Base-by-base conservation (phyloP, 352 stramenopile genomes). In the Phytophthora cactorum region DNA sequence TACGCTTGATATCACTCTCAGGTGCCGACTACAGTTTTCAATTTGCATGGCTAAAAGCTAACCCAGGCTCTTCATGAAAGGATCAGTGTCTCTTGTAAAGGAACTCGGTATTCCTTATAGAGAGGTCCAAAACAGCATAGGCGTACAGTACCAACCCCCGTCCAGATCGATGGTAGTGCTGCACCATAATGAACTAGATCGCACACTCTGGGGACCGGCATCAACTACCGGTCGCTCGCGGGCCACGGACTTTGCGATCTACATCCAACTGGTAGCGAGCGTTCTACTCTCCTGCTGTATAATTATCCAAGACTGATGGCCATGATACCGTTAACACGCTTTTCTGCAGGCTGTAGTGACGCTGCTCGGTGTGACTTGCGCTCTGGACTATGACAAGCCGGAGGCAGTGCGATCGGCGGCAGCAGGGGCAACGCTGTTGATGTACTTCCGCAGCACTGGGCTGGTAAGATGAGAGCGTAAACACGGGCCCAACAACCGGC, bases 391-490 rank as follows among this genome's bases (percentile, higher is more conserved):
- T 46, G 70, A 91, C 0, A 91, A 91, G 46, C 72, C 82, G 0
- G 68, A 72, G 14, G 77, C 79, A 8, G 72, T 84, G 22, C 81
- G 84, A 3, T 54, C 88, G 10, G 72, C 58, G 0, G 81, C 71
- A 34, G 60, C 70, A 9, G 59, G 47, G 0, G 78, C 27, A 1
- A 62, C 59, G 4, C 52, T 75, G 28, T 53, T 91, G 44, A 45
- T 90, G 15, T 90, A 93, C 64, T 91, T 93, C 41, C 84, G 84
- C 62, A 91, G 72, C 51, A 81, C 75, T 31, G 68, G 60, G 12
- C 55, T 93, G 67, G 84, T 91, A 59, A 38, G 32, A 9, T 44
- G 4, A 12, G 34, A 12, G 34, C 5, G n/a, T 22, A 3, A 10
- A 41, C 15, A 4, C 4, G 32, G n/a, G n/a, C 41, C 7, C 5